Evolutionary conservation across 177 flowering plant species (phyloP), one percentile per base, ranked within the genome.

Genomic region (Vitis hybrid): DNA sequence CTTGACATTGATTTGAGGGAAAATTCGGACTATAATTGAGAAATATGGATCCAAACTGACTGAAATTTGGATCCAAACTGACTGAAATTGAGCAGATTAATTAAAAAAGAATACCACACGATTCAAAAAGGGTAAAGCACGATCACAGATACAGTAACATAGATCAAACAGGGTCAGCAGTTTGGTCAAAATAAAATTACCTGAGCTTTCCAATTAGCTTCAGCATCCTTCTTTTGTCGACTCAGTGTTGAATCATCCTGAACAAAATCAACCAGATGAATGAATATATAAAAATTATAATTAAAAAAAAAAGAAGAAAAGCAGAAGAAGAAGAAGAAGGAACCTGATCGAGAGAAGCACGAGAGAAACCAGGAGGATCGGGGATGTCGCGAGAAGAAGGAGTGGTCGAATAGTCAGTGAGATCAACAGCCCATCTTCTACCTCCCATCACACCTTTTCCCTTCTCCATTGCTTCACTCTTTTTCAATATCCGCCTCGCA

Each of bases 131-230:
- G 44, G 8, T 4, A 33, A 33, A 33, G 8, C 44, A 1, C 44
- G 44, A 33, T 4, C 44, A 33, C 44, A 4, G 44, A 33, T 33
- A 33, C 44, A 33, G 8, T 7, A 33, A 33, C 5, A 33, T 33
- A 33, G 44, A 33, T 33, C 44, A 33, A 33, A 7, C 5, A 33
- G 44, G 44, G 8, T 0, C 1, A 33, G 44, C 5, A 33, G 44
- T 33, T 33, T 24, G 28, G 8, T 33, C 7, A 53, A 61, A 14
- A 14, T 65, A 54, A 11, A 62, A 52, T 7, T 66, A 92, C 98
- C 97, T 95, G 97, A 56, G 92, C 14, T 80, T 95, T 95, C 98
- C 98, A 95, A 82, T 73, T 87, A 12, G 95, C 82, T 81, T 95
- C 98, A 22, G 95, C 93, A 62, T 95, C 97, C 83, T 95, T 95